Base-by-base conservation (phyloP, 2,329 filamentous ascomycete species). In the Aspergillus chevalieri region DNA sequence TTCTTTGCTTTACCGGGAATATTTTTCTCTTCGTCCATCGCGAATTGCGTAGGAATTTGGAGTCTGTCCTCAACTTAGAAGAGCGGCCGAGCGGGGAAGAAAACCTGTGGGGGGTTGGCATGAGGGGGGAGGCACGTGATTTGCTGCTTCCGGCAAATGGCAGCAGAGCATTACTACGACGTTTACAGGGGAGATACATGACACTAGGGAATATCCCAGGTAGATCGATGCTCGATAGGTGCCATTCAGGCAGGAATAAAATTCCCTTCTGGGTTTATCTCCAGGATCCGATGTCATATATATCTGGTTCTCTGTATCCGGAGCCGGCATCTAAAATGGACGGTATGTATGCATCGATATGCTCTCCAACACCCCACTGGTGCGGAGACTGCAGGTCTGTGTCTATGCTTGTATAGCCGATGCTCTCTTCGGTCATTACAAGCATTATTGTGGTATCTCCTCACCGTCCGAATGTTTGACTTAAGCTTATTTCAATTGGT, bases 11-110 rank as follows among this genome's bases (percentile, higher is more conserved):
- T 71, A 22, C 59, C 63, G 33, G 62, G 55, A 51, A 63, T 56
- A 44, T 57, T 54, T 56, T 64, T 67, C 48, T 68, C 65, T 58
- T 69, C 66, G 49, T 73, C 70, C 70, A 73, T 73, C 50, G 55
- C 54, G 58, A 56, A 57, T 53, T 53, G 54, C 48, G 49, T 49
- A 53, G 52, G 54, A 56, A 41, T 57, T 58, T 59, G 53, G 58
- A 57, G 58, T 53, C 57, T 55, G 53, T 58, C 52, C 55, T 54
- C 48, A 50, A 53, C 56, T 57, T 59, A 60, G 56, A 54, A 55
- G 58, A 57, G 59, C 38, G 19, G 47, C 45, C 61, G 61, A 68
- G 64, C 62, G 64, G 66, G 66, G 65, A 67, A 65, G 65, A 60
- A 65, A 63, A 60, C 62, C 63, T 66, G 65, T 66, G 65, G 66